Base-by-base conservation (phyloP, 768 basidiomycete species). In the Xerocomellus amylosporus region DNA sequence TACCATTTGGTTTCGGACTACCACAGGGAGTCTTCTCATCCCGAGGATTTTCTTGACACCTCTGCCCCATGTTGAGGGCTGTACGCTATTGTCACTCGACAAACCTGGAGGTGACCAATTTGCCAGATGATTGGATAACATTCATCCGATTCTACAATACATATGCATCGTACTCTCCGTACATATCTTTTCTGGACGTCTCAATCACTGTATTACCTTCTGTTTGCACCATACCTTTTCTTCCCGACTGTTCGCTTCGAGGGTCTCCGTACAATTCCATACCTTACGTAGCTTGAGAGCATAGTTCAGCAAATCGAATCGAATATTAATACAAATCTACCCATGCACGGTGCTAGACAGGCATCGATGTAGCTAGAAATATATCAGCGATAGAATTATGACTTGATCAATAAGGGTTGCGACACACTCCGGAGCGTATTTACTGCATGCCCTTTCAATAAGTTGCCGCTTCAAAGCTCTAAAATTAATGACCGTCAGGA, bases 1-100 rank as follows among this genome's bases (percentile, higher is more conserved):
- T 43, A 20, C 45, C 51, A 42, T 36, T n/a, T 36, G 6, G 36
- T 41, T 46, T 48, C 64, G 31, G 55, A 54, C 9, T 40, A 30
- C 47, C 34, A 33, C 24, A 22, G 43, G 30, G 39, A 24, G 10
- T 41, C 48, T 38, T 56, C 44, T 30, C 40, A 28, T 46, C 22
- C 53, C 8, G 53, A 52, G 28, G 33, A 34, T 34, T 39, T 24
- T 14, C 26, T 37, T 30, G 10, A 17, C 19, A 41, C 49, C n/a
- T 34, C 40, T 31, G 5, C 51, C 51, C 9, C 17, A 47, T 19
- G 9, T 15, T 39, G 60, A 65, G n/a, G 41, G 34, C 26, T 52
- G 33, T 26, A 45, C 48, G 12, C n/a, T 24, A 6, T 45, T 50
- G 24, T 57, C 50, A 19, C 36, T 34, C 26, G 50, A 57, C 55